Evolutionary conservation across 2,329 filamentous ascomycete genomes (phyloP), one percentile per base, ranked within the genome.

Genomic region (Fusarium pseudocircinatum): DNA sequence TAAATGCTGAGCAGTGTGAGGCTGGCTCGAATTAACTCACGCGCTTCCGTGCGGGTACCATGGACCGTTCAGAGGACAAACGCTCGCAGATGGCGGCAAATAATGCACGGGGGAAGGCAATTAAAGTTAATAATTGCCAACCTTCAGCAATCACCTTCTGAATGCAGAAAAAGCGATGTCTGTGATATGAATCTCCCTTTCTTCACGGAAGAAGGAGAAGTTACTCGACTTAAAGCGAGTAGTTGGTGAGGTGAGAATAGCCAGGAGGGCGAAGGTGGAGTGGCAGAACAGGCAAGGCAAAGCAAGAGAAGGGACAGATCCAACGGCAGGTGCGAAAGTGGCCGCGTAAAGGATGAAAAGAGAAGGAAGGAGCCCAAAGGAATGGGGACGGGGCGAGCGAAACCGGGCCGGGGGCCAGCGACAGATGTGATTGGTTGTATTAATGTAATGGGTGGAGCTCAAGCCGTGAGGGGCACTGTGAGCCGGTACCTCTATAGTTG

Each of bases 1-100:
- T 44, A 75, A 59, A 68, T 60, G 60, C 57, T 70, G 76, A 69
- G 63, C 58, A 61, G 66, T 61, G 54, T 54, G 34, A 73, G 63
- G 46, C 43, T 65, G 67, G 68, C 73, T 78, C 76, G 72, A 72
- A 78, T 78, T 77, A 70, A 75, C 52, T 77, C 74, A 74, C 61
- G 64, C 67, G 64, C 59, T 77, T 67, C 76, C 72, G 74, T 73
- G 64, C 63, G 76, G 72, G 64, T 73, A 78, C 76, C 76, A 78
- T 78, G 76, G 64, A 72, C 68, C 62, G 66, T 72, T 66, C 63
- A 61, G 59, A 64, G 61, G 44, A 63, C 59, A 76, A 72, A 69
- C 66, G 65, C 68, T 75, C 60, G 66, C 46, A 52, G 69, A 63
- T 53, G 69, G 50, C 69, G 71, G 71, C 58, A 67, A 62, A 69